phyloP scores from a whole-genome alignment of 148 eudicot genomes.

The Suaeda aralocaspica region DNA sequence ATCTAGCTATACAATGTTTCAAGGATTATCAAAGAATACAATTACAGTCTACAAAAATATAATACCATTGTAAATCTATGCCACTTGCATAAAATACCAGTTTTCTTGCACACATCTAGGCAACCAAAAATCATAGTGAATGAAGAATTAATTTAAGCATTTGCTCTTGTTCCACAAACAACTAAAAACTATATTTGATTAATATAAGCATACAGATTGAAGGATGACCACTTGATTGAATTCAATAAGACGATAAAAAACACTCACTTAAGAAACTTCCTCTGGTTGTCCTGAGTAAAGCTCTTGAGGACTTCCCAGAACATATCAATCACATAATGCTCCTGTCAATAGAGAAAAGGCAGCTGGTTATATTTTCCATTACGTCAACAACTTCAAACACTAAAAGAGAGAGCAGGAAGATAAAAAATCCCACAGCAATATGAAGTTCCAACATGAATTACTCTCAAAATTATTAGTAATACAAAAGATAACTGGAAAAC shows the following conservation, averaged over 20 bases:
- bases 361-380: neutral
- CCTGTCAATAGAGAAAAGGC: constrained; percentile 48
- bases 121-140: neutral
- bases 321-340: constrained; percentile 87
- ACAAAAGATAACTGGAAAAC: too few relatives aligned
- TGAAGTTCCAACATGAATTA: neutral
- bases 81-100: neutral
- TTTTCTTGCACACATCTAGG: neutral
- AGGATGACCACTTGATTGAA: neutral
- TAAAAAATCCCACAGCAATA: neutral
- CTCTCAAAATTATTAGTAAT: too few relatives aligned
- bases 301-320: constrained; percentile 85
- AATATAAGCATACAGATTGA: neutral
- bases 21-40: neutral
- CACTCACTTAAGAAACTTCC: constrained; percentile 89
- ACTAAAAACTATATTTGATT: neutral
- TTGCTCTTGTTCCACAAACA: neutral
- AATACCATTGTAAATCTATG: neutral
- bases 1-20: neutral
- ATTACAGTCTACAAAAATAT: neutral
- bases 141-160: too few relatives aligned
- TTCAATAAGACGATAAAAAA: neutral
- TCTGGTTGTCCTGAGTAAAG: constrained; percentile 72
- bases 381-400: neutral
- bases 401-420: neutral